Evolutionary conservation across 1,284 basidiomycete genomes (phyloP), one percentile per base, ranked within the genome.

Genomic region (Tylopilus orsonianus): DNA sequence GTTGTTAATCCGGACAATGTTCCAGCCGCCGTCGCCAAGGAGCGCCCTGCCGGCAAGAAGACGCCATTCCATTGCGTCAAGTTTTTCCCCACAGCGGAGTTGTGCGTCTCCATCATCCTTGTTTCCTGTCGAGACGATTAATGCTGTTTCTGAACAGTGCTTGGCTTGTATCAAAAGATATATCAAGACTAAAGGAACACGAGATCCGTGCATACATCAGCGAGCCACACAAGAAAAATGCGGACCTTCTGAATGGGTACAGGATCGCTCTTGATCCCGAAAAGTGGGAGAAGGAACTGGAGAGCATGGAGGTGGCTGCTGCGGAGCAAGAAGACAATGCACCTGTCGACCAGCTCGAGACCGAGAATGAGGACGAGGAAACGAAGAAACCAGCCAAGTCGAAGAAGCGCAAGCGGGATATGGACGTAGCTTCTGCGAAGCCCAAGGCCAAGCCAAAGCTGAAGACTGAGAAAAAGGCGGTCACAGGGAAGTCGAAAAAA

Each of bases 61-160:
- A 73, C 80, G 3, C 75, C 73, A 12, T 84, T 84, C 60, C 85
- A 90, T 68, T 91, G 88, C 60, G 82, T 94, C 36, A 77, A 83
- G 58, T 96, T 94, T 80, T 95, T 94, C 77, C 91, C 92, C 29
- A 81, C 80, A 32, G 93, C 90, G 47, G 93, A 97, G 73, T 91
- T 87, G 94, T 97, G 61, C 69, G 92, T 83, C 24, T 33, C 54
- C 46, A 48, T 56, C 44, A 29, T 49, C 43, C 43, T 50, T 41
- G 49, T 52, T 44, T 39, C 38, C 46, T 44, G 36, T 47, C 37
- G 12, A 29, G 38, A 56, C 53, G 19, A 41, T 51, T 57, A 50
- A 61, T 42, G 8, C 30, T 19, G 23, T 49, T 53, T 48, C 48
- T 41, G 18, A 44, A 18, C 52, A 95, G 94, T 71, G 80, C 91